Percentiles rank a stretch among this genome's conserved stretches.
Evolutionary conservation across 2,329 filamentous ascomycete genomes (phyloP).

Genomic region (Xylariaceae sp.): DNA sequence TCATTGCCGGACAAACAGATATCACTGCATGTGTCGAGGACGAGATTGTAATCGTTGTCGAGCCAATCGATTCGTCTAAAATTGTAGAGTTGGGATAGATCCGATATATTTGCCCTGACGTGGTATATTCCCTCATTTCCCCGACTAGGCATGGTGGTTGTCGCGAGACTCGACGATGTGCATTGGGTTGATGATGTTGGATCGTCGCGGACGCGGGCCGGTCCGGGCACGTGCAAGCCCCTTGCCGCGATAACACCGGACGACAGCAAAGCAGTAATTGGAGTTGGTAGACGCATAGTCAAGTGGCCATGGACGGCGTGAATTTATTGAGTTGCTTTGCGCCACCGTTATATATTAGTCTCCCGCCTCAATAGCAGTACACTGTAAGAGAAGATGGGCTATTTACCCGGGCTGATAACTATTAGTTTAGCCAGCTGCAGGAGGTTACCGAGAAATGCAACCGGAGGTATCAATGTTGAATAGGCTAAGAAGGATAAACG

Average conservation of each 20-base stretch:
- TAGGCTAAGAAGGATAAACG: not conserved
- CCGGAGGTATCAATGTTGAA: not conserved
- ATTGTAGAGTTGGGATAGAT: constrained; percentile 23
- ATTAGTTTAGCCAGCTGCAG: not conserved
- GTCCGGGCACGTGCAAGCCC: constrained; percentile 20
- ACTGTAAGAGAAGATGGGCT: not conserved
- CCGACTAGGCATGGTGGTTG: constrained; percentile 22
- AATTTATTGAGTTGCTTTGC: not conserved
- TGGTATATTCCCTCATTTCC: constrained; percentile 27
- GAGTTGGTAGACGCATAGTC: constrained; percentile 11
- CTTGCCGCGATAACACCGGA: constrained; percentile 10
- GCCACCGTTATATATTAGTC: not conserved
- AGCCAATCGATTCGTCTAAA: constrained; percentile 27
- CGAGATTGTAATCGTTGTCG: constrained; percentile 19
- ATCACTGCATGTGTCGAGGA: constrained; percentile 22
- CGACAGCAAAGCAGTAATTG: constrained; percentile 9
- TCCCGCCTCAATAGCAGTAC: not conserved
- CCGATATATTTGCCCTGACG: constrained; percentile 14
- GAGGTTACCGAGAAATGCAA: no score
- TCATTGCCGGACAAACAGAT: constrained; percentile 27
- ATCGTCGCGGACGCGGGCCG: constrained; percentile 17
- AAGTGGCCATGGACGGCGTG: not conserved
- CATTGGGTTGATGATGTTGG: constrained; percentile 19
- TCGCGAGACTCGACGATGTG: constrained; percentile 22
- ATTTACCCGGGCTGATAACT: not conserved